Evolutionary conservation across 805 yeast species (phyloP).

Genomic region (Barnettozyma sp.): DNA sequence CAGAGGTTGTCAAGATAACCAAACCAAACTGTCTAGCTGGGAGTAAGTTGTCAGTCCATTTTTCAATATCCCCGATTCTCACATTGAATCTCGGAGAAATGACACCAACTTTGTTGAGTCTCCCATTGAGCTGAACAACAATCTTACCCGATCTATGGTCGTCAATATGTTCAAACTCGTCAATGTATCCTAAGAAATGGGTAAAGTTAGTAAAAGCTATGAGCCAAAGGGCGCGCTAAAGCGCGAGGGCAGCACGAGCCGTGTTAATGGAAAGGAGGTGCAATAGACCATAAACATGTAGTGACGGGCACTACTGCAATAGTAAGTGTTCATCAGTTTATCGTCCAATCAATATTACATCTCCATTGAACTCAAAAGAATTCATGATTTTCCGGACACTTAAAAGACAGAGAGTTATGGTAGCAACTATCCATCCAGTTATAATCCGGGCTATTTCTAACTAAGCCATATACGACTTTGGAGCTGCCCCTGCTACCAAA

Average conservation of each 20-base stretch:
- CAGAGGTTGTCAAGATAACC: conserved; percentile 96
- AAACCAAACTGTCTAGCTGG: conserved; percentile 99
- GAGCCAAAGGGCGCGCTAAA: too few species aligned
- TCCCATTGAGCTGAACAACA: conserved; percentile 93
- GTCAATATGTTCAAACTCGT: conserved; percentile 95
- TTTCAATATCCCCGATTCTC: conserved; percentile 89
- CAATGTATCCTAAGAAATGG: conserved; percentile 61
- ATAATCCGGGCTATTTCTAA: conserved; percentile 71
- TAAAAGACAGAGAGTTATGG: conserved; percentile 96
- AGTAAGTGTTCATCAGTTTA: too few species aligned
- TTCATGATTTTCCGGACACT: conserved; percentile 77
- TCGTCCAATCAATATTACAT: too few species aligned
- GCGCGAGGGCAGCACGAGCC: too few species aligned
- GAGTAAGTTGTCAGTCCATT: conserved; percentile 96
- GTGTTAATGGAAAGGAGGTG: conserved; percentile 32
- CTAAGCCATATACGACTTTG: conserved; percentile 1
- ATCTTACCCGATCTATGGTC: conserved; percentile 99
- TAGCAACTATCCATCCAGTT: conserved; percentile 93
- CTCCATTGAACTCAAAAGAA: conserved; percentile 13
- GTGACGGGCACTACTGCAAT: too few species aligned
- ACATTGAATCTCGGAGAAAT: conserved; percentile 98
- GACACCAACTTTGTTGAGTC: conserved; percentile 98
- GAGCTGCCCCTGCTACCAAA: too few species aligned
- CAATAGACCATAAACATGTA: conserved; percentile 29
- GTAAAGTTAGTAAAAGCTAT: conserved; percentile 8